Conservation (phyloP, 2,329 filamentous ascomycete species). For the Trichoderma sp. region DNA sequence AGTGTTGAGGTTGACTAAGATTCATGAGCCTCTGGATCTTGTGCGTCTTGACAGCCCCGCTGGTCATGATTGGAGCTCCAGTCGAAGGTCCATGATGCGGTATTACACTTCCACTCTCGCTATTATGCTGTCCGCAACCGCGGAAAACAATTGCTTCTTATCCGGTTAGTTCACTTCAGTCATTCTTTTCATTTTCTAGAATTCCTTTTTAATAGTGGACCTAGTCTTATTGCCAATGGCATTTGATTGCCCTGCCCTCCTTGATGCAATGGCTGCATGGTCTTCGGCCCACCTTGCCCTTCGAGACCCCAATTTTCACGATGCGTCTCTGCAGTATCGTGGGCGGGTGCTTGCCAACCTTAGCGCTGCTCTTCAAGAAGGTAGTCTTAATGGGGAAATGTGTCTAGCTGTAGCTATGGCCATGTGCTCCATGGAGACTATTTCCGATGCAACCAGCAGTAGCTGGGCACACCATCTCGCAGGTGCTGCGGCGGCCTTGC, state of each 20-base stretch:
- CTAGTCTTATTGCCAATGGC: constrained; percentile 10
- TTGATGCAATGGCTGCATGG: constrained; percentile 4
- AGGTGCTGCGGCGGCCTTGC: neutral
- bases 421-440: constrained; percentile 3
- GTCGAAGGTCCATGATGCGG: constrained; percentile 7
- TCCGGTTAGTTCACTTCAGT: neutral
- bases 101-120: constrained; percentile 9
- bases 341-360: neutral
- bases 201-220: neutral
- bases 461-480: neutral
- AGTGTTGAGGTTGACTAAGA: neutral
- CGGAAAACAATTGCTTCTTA: constrained; percentile 6
- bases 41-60: neutral
- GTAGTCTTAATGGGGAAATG: neutral
- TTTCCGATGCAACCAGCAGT: neutral
- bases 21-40: neutral
- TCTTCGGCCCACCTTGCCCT: constrained; percentile 3
- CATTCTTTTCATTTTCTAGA: neutral
- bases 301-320: constrained; percentile 3
- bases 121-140: constrained; percentile 11
- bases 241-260: neutral
- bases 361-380: neutral
- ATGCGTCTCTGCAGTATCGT: neutral
- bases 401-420: neutral
- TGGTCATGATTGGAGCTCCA: neutral